A percentile compares a stretch with the other conserved stretches of the same genome.
phyloP scores from a whole-genome alignment of 2,329 filamentous ascomycete genomes.

The Penicillium sclerotiorum region DNA sequence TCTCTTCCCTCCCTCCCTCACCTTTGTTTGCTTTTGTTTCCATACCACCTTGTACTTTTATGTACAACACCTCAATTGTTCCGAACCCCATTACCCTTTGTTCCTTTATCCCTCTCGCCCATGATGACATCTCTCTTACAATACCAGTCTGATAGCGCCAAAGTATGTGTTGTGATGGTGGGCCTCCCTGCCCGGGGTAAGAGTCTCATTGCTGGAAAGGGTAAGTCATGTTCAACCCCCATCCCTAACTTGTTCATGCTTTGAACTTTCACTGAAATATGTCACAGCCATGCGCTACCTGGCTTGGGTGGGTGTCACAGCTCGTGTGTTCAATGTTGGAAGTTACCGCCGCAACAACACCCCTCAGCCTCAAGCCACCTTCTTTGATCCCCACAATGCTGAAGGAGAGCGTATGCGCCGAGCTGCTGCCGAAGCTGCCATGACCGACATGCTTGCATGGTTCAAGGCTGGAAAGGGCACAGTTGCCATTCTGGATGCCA shows the following conservation, averaged over 20 bases:
- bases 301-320: conserved; percentile 91
- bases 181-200: conserved; percentile 94
- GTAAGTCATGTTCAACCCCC: conserved; percentile 53
- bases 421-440: conserved; percentile 86
- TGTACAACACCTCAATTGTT: no score
- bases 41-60: no score
- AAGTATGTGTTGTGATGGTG: conserved; percentile 98
- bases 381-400: conserved; percentile 88
- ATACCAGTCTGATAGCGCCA: conserved; percentile 91
- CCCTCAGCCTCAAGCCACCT: conserved; percentile 87
- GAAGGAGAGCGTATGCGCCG: conserved; percentile 88
- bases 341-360: conserved; percentile 89
- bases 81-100: no score
- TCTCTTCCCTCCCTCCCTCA: not conserved
- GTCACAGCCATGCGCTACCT: conserved; percentile 82
- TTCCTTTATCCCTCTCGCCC: not conserved
- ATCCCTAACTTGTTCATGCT: not conserved
- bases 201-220: conserved; percentile 96
- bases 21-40: no score
- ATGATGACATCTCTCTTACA: conserved; percentile 1
- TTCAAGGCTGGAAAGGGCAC: conserved; percentile 75
- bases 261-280: not conserved
- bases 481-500: conserved; percentile 93
- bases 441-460: conserved; percentile 93
- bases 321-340: conserved; percentile 96